Conservation (phyloP, 192 early-diverging fungal species). For the Physocladia obscura region DNA sequence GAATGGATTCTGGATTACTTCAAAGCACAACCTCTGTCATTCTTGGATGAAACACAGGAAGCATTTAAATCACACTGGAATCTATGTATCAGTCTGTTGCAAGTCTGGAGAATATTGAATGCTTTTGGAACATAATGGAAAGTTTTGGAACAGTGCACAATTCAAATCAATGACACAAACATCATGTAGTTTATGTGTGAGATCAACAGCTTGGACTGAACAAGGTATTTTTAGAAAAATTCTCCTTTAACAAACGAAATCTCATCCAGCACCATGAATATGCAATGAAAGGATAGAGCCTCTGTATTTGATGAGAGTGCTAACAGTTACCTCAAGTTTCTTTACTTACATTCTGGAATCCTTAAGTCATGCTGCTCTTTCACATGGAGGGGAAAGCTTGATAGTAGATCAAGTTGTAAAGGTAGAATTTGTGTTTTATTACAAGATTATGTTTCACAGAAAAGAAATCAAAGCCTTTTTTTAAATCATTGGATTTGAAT, state of each 20-base stretch:
- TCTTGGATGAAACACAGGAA: background rate
- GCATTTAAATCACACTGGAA: background rate
- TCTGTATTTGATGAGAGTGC: constrained; percentile 6
- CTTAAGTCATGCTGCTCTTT: too few relatives aligned
- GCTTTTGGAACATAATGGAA: constrained; percentile 3
- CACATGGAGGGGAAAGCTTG: too few relatives aligned
- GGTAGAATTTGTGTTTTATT: too few relatives aligned
- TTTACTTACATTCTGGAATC: background rate
- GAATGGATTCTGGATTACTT: too few relatives aligned
- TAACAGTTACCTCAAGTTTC: background rate
- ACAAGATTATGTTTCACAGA: too few relatives aligned
- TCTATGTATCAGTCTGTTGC: background rate
- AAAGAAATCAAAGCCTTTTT: too few relatives aligned
- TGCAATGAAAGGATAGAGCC: constrained; percentile 17
- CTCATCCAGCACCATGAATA: too few relatives aligned
- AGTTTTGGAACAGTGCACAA: background rate
- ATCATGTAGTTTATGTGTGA: background rate
- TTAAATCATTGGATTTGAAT: too few relatives aligned
- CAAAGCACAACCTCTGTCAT: too few relatives aligned
- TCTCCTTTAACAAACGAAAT: too few relatives aligned
- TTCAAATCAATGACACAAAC: constrained; percentile 3
- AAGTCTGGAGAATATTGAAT: too few relatives aligned
- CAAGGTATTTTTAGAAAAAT: constrained; percentile 16
- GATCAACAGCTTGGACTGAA: constrained; percentile 6
- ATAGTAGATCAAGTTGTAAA: too few relatives aligned